phyloP scores from a whole-genome alignment of 331 rosid species.

The Malus hybrid region DNA sequence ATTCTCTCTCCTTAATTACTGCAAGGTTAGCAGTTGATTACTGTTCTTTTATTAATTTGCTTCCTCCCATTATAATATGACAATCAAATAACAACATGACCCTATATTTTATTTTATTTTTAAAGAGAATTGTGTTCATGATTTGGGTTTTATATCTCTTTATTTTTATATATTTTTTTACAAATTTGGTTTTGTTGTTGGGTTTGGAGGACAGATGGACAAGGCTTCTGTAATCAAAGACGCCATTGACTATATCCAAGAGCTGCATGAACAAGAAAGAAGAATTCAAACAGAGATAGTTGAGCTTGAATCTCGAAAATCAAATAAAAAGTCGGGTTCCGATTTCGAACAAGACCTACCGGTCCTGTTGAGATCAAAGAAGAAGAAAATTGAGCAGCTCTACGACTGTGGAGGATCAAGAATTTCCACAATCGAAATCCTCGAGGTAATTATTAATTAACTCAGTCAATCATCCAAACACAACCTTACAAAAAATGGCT shows the following conservation, averaged over 20 bases:
- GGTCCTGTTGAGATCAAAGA: conserved; percentile 57
- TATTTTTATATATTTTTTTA: background rate
- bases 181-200: background rate
- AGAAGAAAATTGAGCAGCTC: conserved; percentile 45
- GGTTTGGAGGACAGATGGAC: conserved; percentile 57
- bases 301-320: conserved; percentile 62
- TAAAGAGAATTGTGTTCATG: background rate
- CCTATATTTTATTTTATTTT: background rate
- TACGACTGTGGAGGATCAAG: conserved; percentile 39
- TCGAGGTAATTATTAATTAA: conserved; percentile 34
- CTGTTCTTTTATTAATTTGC: background rate
- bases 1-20: background rate
- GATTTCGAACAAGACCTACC: conserved; percentile 54
- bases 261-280: conserved; percentile 70
- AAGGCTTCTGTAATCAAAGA: conserved; percentile 91
- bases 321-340: conserved; percentile 12
- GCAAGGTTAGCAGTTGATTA: background rate
- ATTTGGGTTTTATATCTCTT: background rate
- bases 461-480: background rate
- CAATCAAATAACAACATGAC: background rate
- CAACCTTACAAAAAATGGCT: too few relatives aligned
- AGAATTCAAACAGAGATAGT: conserved; percentile 56
- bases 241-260: conserved; percentile 73
- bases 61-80: background rate
- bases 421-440: conserved; percentile 56